Evolutionary conservation across 257 asterid genomes (phyloP), one percentile per base, ranked within the genome.

Genomic region (Penstemon eatonii): DNA sequence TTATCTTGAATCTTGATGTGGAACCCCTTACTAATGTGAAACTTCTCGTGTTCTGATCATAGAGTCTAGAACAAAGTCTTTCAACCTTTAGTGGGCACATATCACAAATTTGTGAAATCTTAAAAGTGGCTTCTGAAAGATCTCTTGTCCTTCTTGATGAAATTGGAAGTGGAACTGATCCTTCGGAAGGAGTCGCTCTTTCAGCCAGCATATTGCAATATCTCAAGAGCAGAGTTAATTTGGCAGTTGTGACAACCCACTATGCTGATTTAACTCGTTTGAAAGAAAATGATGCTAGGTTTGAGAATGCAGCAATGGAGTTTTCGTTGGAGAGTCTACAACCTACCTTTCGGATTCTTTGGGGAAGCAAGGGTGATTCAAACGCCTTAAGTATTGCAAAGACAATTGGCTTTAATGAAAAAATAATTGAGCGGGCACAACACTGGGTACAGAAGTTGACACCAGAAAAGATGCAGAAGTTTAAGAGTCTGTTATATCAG

Each of bases 161-260:
- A 86, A 91, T 94, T 65, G 99, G 99, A 68, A 81, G 99, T 73
- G 97, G 99, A 66, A 94, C 99, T 12, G 99, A 91, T 82, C 97
- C 99, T 74, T 89, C 99, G 7, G 99, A 94, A 82, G 99, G 99
- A 7, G 89, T 89, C 74, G 96, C 96, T 70, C 92, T 91, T 55
- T 87, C 99, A 47, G 76, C 94, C 56, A 88, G 97, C 87, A 79
- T 94, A 70, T 76, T 94, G 89, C 87, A 80, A 38, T 87, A 88
- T 79, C 90, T 90, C 74, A 89, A 90, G 80, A 88, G 86, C 67
- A 81, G 91, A 74, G 96, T 91, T 66, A 84, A 82, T 56, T 81
- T 94, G 84, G 96, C 96, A 68, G 91, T 94, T 70, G 95, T 89
- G 63, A 94, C 99, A 51, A 94, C 97, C 71, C 97, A 94, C 70